phyloP scores from a whole-genome alignment of 2,329 filamentous ascomycete species.

The Tolypocladium album region DNA sequence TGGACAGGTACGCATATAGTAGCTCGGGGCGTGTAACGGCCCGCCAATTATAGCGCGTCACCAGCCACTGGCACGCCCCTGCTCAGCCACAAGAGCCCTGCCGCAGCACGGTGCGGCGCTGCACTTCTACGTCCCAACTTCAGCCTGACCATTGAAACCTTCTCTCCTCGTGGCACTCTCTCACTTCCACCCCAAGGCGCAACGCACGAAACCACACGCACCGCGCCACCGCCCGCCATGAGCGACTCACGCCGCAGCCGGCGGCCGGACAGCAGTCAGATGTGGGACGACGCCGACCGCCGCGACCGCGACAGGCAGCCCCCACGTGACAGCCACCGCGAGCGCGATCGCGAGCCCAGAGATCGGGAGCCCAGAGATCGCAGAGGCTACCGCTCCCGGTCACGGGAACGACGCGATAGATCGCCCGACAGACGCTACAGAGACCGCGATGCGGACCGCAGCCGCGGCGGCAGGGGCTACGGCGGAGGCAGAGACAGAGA shows the following conservation, averaged over 20 bases:
- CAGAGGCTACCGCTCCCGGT: slow-evolving; percentile 14
- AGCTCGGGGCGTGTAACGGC: slow-evolving; percentile 9
- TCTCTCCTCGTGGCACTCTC: not conserved
- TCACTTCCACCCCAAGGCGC: not conserved
- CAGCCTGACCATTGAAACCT: not conserved
- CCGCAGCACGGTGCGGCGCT: not conserved
- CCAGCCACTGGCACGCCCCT: not conserved
- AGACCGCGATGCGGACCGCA: slow-evolving; percentile 3
- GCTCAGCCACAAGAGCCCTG: slow-evolving; percentile 11
- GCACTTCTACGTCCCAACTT: not conserved
- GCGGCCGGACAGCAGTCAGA: slow-evolving; percentile 42
- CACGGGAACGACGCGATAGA: slow-evolving; percentile 17
- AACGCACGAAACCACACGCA: not conserved
- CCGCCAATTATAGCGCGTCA: slow-evolving; percentile 9
- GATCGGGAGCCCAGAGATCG: slow-evolving; percentile 20
- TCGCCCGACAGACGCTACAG: slow-evolving; percentile 4
- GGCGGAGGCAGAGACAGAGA: slow-evolving; percentile 11
- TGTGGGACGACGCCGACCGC: slow-evolving; percentile 47
- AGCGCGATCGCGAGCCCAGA: slow-evolving; percentile 16
- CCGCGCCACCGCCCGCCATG: slow-evolving; percentile 9
- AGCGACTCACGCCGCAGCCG: slow-evolving; percentile 21
- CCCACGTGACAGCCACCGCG: slow-evolving; percentile 9
- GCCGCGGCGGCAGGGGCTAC: slow-evolving; percentile 5
- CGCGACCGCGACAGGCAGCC: slow-evolving; percentile 21
- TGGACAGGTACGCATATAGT: slow-evolving; percentile 1